phyloP scores from a whole-genome alignment of 169 alveolate species.

The Cryptosporidium muris region DNA sequence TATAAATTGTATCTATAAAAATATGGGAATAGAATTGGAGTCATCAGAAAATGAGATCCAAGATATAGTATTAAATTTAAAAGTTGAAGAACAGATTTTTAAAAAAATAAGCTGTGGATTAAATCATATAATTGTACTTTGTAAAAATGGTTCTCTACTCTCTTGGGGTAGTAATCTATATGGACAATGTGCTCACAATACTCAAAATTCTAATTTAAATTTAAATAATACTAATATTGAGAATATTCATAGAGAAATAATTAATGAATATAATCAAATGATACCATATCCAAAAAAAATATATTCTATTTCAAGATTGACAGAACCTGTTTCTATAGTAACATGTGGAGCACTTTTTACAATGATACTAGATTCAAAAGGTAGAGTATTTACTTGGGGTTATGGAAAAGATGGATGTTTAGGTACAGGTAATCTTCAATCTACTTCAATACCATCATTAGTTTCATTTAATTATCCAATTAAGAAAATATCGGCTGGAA shows the following conservation, averaged over 20 bases:
- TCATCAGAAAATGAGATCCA: neutral
- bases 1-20: constrained; percentile 1
- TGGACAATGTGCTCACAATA: constrained; percentile 45
- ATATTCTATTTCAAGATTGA: constrained; percentile 2
- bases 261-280: constrained; percentile 12
- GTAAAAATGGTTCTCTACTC: constrained; percentile 31
- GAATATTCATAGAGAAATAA: neutral
- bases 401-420: constrained; percentile 64
- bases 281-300: constrained; percentile 12
- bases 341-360: constrained; percentile 49
- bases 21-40: constrained; percentile 19
- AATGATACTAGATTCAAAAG: constrained; percentile 34
- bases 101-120: constrained; percentile 30
- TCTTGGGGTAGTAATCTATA: constrained; percentile 54
- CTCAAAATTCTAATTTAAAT: neutral
- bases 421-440: constrained; percentile 30
- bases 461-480: neutral
- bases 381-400: constrained; percentile 53
- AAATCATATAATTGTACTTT: constrained; percentile 21
- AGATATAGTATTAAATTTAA: neutral
- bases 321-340: neutral
- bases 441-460: constrained; percentile 25
- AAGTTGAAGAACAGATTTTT: neutral
- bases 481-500: constrained; percentile 52
- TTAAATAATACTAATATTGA: neutral